Base-by-base conservation (phyloP, 441 rosid species). In the Pelargonium fulgidum region DNA sequence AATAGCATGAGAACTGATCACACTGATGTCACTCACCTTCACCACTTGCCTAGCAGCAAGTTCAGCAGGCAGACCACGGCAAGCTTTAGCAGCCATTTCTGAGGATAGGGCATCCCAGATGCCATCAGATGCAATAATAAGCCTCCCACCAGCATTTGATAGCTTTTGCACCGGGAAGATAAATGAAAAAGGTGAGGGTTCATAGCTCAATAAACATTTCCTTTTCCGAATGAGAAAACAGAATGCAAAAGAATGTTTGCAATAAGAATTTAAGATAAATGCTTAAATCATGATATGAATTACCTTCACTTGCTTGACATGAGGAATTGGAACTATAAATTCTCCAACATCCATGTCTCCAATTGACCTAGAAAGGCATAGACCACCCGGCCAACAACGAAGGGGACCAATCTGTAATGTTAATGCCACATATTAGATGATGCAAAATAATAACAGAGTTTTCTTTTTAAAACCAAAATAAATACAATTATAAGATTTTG, bases 331-430 rank as follows among this genome's bases (percentile, higher is more conserved):
- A 71, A 89, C 98, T 68, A 90, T 89, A 62, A 84, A 90, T 83
- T 93, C 97, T 19, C 98, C 98, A 4, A 90, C 96, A 81, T 93
- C 97, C 88, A 83, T 85, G 78, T 89, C 97, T 16, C 97, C 98
- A 16, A 93, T 93, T 61, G 98, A 93, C 78, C 98, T 82, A n/a
- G 97, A 90, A 76, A 93, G 96, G 76, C 97, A 93, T 62, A 90
- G 79, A 61, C 97, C 97, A 68, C 97, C 98, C 0, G 96, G 97
- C 93, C 97, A 93, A 75, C 98, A 93, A 39, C 96, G 85, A 29
- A 90, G 81, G 36, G 98, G 97, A 61, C 98, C 97, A 65, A 89
- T 83, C 97, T 92, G 78, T 45, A 69, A 41, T 20, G 14, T 67
- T 76, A 44, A 13, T 62, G 13, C 20, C 17, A 65, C 0, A 3